A percentile compares a stretch with the other conserved stretches of the same genome.
Evolutionary conservation across 352 stramenopile genomes (phyloP).

Genomic region (Phytophthora europaea): DNA sequence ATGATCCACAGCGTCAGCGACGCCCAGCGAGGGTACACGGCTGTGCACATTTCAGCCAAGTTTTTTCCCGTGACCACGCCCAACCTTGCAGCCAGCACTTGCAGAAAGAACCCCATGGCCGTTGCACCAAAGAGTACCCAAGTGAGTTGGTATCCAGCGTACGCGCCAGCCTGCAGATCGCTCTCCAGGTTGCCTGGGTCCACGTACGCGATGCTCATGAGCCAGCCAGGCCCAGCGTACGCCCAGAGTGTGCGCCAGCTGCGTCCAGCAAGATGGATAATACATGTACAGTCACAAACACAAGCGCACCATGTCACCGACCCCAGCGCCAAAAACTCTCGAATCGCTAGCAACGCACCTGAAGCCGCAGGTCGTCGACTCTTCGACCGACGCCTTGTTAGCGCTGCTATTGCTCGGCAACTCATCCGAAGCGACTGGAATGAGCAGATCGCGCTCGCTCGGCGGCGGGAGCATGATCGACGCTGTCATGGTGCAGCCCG

Average conservation of each 20-base stretch:
- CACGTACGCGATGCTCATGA: constrained; percentile 97
- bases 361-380: constrained; percentile 26
- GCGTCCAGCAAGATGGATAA: constrained; percentile 1
- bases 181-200: constrained; percentile 97
- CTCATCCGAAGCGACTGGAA: not conserved
- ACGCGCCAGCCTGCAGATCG: constrained; percentile 95
- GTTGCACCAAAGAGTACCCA: constrained; percentile 94
- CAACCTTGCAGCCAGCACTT: constrained; percentile 93
- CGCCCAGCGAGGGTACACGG: constrained; percentile 79
- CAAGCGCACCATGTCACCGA: not conserved
- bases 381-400: constrained; percentile 40
- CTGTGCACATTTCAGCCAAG: constrained; percentile 90
- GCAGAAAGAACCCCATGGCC: constrained; percentile 94
- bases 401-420: not conserved
- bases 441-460: constrained; percentile 5
- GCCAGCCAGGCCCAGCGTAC: constrained; percentile 86
- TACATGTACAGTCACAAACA: not conserved
- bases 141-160: constrained; percentile 90
- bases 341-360: constrained; percentile 32
- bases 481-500: not conserved
- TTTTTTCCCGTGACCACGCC: constrained; percentile 94
- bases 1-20: constrained; percentile 92
- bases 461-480: not conserved
- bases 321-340: constrained; percentile 14
- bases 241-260: constrained; percentile 84